These are phyloP conservation scores for Pyrenochaeta sp. DNA, from an alignment of 2,329 filamentous ascomycete genomes.

Conservation along the genomic window DNA sequence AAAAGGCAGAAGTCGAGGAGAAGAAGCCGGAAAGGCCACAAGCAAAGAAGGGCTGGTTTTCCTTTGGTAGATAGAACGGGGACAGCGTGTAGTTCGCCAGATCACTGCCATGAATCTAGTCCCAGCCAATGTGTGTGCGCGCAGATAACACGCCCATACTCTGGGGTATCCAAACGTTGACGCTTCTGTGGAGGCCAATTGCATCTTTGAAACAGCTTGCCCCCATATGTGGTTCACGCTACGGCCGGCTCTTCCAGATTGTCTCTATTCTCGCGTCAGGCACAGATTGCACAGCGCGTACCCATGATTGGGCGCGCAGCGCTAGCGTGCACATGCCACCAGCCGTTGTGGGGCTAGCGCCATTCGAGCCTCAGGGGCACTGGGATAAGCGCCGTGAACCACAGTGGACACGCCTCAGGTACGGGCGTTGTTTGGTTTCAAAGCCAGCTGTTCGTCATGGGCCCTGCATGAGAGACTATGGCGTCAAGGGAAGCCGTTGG, in stretches of 20 bases:
- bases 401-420: constrained; percentile 30
- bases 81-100: constrained; percentile 1
- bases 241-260: constrained; percentile 13
- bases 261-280: constrained; percentile 20
- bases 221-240: constrained; percentile 15
- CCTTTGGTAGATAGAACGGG: constrained; percentile 55
- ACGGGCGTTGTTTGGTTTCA: constrained; percentile 33
- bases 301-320: constrained; percentile 25
- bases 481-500: constrained; percentile 23
- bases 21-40: constrained; percentile 47
- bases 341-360: constrained; percentile 35
- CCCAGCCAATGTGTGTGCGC: constrained; percentile 5
- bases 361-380: constrained; percentile 33
- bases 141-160: neutral
- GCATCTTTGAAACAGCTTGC: constrained; percentile 11
- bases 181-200: neutral
- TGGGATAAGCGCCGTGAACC: constrained; percentile 37
- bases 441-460: constrained; percentile 26
- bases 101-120: constrained; percentile 9
- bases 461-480: constrained; percentile 23
- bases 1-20: constrained; percentile 33
- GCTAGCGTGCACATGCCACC: constrained; percentile 18
- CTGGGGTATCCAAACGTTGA: constrained; percentile 3
- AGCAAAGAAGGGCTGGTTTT: constrained; percentile 61
- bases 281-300: constrained; percentile 18